Evolutionary conservation across 495 filamentous ascomycete species (phyloP), one percentile per base, ranked within the genome.

Genomic region (Pyronema omphalodes): DNA sequence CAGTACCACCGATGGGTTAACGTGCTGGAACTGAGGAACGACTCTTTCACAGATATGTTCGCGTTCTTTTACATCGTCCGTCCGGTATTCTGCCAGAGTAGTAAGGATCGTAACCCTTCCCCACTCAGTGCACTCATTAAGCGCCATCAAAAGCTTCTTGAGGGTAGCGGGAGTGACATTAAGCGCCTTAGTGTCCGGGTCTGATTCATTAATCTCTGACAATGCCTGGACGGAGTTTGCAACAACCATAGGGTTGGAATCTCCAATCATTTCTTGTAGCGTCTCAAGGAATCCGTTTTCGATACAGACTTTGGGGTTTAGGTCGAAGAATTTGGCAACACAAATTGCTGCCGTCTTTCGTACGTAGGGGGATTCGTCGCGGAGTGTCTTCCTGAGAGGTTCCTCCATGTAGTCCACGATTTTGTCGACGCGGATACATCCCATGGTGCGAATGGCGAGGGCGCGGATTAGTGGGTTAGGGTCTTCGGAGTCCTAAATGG

Each of bases 371-470:
- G 88, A 95, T 69, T 98, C 93, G 68, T 98, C 91, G 63, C 83
- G 82, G 58, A 99, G 74, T 14, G 91, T 99, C 69, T 99, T 99
- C 58, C 91, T 78, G 51, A 99, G 72, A 18, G 91, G 91, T 67
- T 96, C 91, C 69, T 99, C 91, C 91, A 96, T 95, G 67, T 99
- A 99, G 64, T 99, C 93, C 57, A 96, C 85, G 83, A 99, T 99
- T 70, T 99, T 99, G 57, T 96, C 91, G 56, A 99, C 91, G 41
- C 91, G 76, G 56, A 99, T 95, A 68, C 91, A 96, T 23, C 91
- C 91, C 91, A 99, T 99, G n/a, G 91, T 99, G 40, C 91, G 77
- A 65, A 99, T 93, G 44, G 91, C 91, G 11, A 99, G 74, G 14
- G 91, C 91, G 68, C 93, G 75, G 59, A 99, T 86, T 6, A 99